phyloP scores from a whole-genome alignment of 2,329 filamentous ascomycete genomes.

The Neocucurbitaria cava region DNA sequence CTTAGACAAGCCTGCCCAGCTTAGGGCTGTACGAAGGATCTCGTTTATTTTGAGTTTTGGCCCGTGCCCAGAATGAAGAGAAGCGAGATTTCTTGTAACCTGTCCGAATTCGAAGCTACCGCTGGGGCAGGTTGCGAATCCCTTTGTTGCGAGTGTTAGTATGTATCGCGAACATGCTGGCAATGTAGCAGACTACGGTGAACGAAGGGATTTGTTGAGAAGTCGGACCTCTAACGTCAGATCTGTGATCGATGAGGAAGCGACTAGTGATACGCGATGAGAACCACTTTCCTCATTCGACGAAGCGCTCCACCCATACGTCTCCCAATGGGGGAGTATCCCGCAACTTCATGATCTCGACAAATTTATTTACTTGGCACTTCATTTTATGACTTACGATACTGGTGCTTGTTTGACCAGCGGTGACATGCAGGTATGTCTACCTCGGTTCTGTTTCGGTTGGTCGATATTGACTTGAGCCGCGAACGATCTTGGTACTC shows the following conservation, averaged over 20 bases:
- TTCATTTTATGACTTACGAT: background rate
- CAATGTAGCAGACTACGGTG: too few relatives aligned
- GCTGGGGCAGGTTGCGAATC: too few relatives aligned
- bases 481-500: background rate
- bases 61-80: too few relatives aligned
- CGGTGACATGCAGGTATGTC: background rate
- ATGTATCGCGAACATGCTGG: too few relatives aligned
- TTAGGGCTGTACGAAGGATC: too few relatives aligned
- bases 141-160: too few relatives aligned
- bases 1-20: too few relatives aligned
- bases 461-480: background rate
- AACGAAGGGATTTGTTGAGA: background rate
- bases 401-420: background rate
- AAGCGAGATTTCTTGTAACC: too few relatives aligned
- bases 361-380: background rate
- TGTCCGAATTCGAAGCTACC: too few relatives aligned
- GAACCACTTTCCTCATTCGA: background rate
- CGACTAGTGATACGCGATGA: background rate
- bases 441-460: background rate
- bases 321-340: background rate
- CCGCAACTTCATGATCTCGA: background rate
- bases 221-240: background rate
- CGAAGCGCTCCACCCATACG: background rate
- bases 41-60: too few relatives aligned
- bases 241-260: background rate